Evolutionary conservation across 169 alveolate genomes (phyloP), one percentile per base, ranked within the genome.

Genomic region (Toxoplasma gondii): DNA sequence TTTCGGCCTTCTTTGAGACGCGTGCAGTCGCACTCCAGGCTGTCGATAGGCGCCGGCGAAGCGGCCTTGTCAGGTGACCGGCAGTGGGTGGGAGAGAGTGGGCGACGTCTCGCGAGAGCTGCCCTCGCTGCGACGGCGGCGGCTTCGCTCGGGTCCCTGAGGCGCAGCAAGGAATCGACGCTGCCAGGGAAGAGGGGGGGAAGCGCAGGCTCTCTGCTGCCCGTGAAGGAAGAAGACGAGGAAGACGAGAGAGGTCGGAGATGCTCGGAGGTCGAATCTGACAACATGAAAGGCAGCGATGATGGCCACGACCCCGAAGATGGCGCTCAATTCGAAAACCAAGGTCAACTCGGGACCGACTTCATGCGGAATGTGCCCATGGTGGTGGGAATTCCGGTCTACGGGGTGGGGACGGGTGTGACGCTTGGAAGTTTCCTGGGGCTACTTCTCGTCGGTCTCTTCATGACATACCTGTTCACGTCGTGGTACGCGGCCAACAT

Each of bases 321-420:
- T 24, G 67, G 67, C 41, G 49, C 86, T 7, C 53, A 38, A 49
- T 22, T 41, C 36, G 80, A 43, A 19, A 67, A 41, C 22, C 88
- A 83, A 16, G 96, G 96, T 5, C 96, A 94, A 88, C 96, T 88
- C 36, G 96, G 96, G 36, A 94, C 96, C 24, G 96, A 94, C 67
- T 94, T 88, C 67, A 94, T 94, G 96, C 78, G 91, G 31, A 94
- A 88, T n/a, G 96, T 94, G 64, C 96, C 96, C 29, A 44, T 64
- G 34, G 94, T 88, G 41, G 64, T 86, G 22, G 96, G 96, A 34
- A 88, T 94, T 7, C 96, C 96, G 0, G 84, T 54, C 31, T 88
- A 83, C 54, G 29, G 49, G 17, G 87, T 81, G 27, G 81, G 43
- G 49, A 54, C 86, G 22, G 94, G 94, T 34, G 58, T 64, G 34